Percentiles rank a stretch among this genome's conserved stretches.
These are phyloP conservation scores for Ormosia semicastrata DNA, from an alignment of 306 rosid genomes.

Conservation along the genomic window DNA sequence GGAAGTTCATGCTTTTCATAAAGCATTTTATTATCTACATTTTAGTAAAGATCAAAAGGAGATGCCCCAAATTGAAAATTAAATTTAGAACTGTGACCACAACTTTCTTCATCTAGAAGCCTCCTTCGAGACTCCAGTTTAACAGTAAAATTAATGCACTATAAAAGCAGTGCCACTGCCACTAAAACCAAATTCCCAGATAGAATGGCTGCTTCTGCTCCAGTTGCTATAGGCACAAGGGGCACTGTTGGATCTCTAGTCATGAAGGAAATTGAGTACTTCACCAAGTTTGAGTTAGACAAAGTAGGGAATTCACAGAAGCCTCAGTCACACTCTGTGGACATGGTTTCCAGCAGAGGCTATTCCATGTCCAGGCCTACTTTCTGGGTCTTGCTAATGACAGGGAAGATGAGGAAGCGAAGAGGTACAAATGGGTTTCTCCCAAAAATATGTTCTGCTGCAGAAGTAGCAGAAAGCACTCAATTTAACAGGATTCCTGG, in stretches of 20 bases:
- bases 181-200: constrained; percentile 31
- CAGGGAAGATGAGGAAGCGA: constrained; percentile 69
- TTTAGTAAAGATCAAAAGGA: constrained; percentile 27
- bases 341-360: constrained; percentile 30
- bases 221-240: constrained; percentile 74
- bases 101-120: constrained; percentile 53
- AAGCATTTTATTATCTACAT: constrained; percentile 34
- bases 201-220: constrained; percentile 62
- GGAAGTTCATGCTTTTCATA: constrained; percentile 45
- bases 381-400: constrained; percentile 55
- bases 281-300: constrained; percentile 66
- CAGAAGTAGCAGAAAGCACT: constrained; percentile 50
- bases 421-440: constrained; percentile 36
- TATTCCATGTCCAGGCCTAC: constrained; percentile 39
- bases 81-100: constrained; percentile 33
- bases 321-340: constrained; percentile 31
- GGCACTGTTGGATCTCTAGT: constrained; percentile 84
- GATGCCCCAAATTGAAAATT: constrained; percentile 48
- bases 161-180: constrained; percentile 42
- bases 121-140: constrained; percentile 25
- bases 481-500: constrained; percentile 50
- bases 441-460: constrained; percentile 52
- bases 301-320: constrained; percentile 38
- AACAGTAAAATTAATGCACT: constrained; percentile 23
- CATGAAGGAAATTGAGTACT: constrained; percentile 73